Evolutionary conservation across 371 early-diverging fungal genomes (phyloP), one percentile per base, ranked within the genome.

Genomic region (Zychaea mexicana): DNA sequence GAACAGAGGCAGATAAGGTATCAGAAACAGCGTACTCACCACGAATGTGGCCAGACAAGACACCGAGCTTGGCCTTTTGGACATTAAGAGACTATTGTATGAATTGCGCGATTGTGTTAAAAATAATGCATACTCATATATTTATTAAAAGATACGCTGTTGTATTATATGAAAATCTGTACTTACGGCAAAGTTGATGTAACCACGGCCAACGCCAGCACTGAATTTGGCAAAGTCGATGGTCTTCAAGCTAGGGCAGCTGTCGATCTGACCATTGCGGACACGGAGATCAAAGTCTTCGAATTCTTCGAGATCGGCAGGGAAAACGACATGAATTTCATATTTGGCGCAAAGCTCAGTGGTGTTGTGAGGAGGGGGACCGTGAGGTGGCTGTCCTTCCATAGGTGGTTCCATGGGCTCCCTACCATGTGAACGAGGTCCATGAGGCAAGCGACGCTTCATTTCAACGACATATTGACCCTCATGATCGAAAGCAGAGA

Each of bases 121-220:
- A 36, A 36, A 36, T 36, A 42, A 17, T 42, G 7, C 42, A 6
- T 42, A 42, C 15, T 42, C n/a, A n/a, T n/a, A n/a, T n/a, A n/a
- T n/a, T n/a, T n/a, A n/a, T n/a, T n/a, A n/a, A n/a, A n/a, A n/a
- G n/a, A n/a, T n/a, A n/a, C n/a, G n/a, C n/a, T n/a, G n/a, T n/a
- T n/a, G n/a, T n/a, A n/a, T n/a, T n/a, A n/a, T n/a, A n/a, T n/a
- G n/a, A n/a, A n/a, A n/a, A n/a, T n/a, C n/a, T n/a, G n/a, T 8
- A 62, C 62, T 24, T 62, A 62, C 62, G n/a, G 27, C 62, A 17
- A 68, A 63, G 19, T 62, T 54, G 31, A 68, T 47, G 19, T 49
- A 59, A 38, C 68, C 68, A 54, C 63, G 63, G 32, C 68, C 68
- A 30, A 68, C 55, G 55, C 68, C 68, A 27, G 68, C 68, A 33